These are phyloP conservation scores for Fusarium oligoseptatum DNA, from an alignment of 2,329 filamentous ascomycete genomes.

Conservation along the genomic window DNA sequence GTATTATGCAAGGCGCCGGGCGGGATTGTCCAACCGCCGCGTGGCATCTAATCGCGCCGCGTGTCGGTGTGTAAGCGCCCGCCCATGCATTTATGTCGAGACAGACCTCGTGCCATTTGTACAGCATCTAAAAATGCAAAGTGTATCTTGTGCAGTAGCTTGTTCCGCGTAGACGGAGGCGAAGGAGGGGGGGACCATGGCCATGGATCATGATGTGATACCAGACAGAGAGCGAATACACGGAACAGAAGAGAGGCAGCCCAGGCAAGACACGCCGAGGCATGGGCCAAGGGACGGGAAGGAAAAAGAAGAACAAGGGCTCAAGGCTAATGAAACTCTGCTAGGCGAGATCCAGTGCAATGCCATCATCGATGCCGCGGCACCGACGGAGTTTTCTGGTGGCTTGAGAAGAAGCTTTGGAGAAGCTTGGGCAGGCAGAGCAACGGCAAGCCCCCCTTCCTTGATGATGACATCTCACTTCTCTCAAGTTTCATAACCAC, in stretches of 20 bases:
- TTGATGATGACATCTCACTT: slow-evolving; percentile 39
- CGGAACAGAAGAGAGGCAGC: slow-evolving; percentile 2
- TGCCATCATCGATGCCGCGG: slow-evolving; percentile 37
- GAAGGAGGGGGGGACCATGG: neutral
- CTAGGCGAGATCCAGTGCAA: slow-evolving; percentile 6
- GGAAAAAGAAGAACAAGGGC: neutral
- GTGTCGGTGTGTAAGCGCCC: slow-evolving; percentile 38
- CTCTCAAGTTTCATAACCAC: slow-evolving; percentile 24
- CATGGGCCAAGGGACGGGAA: neutral
- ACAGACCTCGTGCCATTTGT: slow-evolving; percentile 25
- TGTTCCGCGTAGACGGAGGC: slow-evolving; percentile 13
- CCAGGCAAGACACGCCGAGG: neutral
- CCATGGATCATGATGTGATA: neutral
- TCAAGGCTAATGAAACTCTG: slow-evolving; percentile 9
- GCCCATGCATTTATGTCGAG: slow-evolving; percentile 19
- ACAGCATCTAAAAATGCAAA: slow-evolving; percentile 16
- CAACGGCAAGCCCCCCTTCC: slow-evolving; percentile 24
- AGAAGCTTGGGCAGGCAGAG: slow-evolving; percentile 17
- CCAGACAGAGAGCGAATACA: neutral
- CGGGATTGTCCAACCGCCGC: slow-evolving; percentile 27
- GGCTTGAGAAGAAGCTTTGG: neutral
- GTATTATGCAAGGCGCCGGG: slow-evolving; percentile 21
- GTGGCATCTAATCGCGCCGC: slow-evolving; percentile 28
- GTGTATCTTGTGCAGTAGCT: slow-evolving; percentile 25
- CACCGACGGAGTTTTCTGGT: slow-evolving; percentile 32